These are phyloP conservation scores for Coemansia guatemalensis DNA, from an alignment of 192 early-diverging fungal species.

Conservation along the genomic window DNA sequence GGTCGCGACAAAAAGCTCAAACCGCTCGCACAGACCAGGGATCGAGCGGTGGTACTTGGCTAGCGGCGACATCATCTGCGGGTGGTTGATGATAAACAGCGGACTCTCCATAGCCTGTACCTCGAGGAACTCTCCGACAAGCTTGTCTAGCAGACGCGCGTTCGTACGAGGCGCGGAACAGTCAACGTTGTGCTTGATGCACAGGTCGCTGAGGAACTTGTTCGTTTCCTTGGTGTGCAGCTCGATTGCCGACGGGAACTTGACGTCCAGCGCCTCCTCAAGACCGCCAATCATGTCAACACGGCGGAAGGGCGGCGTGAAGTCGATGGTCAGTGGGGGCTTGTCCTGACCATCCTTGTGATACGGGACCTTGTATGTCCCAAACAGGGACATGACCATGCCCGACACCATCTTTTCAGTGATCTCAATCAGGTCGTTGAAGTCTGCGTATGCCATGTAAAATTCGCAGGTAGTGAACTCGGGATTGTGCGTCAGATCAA, in stretches of 20 bases:
- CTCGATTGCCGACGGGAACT: conserved; percentile 84
- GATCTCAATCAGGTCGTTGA: conserved; percentile 95
- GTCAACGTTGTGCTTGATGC: conserved; percentile 93
- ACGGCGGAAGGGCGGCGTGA: conserved; percentile 94
- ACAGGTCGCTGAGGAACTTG: conserved; percentile 91
- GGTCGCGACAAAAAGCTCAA: conserved; percentile 97
- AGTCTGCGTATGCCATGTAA: conserved; percentile 99
- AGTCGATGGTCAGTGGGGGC: conserved; percentile 83
- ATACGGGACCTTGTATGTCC: conserved; percentile 88
- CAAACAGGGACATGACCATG: conserved; percentile 93
- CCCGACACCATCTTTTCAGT: conserved; percentile 85
- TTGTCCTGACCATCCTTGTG: conserved; percentile 89
- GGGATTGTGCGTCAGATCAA: conserved; percentile 99
- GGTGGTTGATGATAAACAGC: conserved; percentile 96
- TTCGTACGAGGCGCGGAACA: conserved; percentile 92
- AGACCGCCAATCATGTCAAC: conserved; percentile 91
- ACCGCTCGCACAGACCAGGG: conserved; percentile 94
- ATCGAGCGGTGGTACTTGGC: conserved; percentile 93
- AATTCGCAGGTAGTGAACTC: conserved; percentile 99
- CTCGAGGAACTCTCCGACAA: conserved; percentile 82
- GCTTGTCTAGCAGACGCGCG: conserved; percentile 93
- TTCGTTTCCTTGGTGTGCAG: conserved; percentile 79
- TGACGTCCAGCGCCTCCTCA: conserved; percentile 86
- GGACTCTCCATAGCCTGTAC: conserved; percentile 75
- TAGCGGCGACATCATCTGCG: conserved; percentile 98